phyloP scores from a whole-genome alignment of 352 stramenopile species.

The Globisporangium sylvaticum region DNA sequence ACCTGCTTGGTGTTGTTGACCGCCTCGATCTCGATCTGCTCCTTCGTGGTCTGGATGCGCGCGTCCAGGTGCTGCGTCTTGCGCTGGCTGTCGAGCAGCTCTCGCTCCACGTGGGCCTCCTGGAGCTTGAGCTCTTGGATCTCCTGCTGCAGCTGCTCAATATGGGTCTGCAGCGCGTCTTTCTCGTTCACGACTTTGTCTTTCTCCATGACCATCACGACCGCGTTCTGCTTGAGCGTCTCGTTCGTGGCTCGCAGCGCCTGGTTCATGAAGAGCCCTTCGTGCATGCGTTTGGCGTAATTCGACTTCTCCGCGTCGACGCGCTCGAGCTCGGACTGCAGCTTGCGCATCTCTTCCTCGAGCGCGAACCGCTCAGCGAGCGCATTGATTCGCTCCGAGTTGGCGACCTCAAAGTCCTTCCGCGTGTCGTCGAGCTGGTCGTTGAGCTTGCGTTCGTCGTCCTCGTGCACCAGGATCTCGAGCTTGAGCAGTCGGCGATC shows the following conservation, averaged over 20 bases:
- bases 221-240: constrained; percentile 52
- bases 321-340: constrained; percentile 45
- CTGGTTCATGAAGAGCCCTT: constrained; percentile 77
- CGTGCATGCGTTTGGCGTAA: constrained; percentile 65
- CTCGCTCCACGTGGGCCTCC: constrained; percentile 39
- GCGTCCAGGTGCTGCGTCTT: constrained; percentile 48
- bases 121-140: constrained; percentile 28
- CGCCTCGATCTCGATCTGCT: constrained; percentile 58
- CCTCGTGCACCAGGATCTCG: constrained; percentile 68
- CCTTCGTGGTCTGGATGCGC: constrained; percentile 56
- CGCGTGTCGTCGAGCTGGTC: constrained; percentile 50
- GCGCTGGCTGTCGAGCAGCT: constrained; percentile 44
- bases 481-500: constrained; percentile 44
- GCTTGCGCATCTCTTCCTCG: constrained; percentile 61
- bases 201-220: constrained; percentile 59
- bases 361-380: constrained; percentile 52
- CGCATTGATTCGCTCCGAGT: constrained; percentile 61
- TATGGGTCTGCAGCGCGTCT: constrained; percentile 27
- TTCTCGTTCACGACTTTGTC: constrained; percentile 45
- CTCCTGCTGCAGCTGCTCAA: constrained; percentile 28
- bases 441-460: constrained; percentile 59
- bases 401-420: constrained; percentile 62
- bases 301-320: constrained; percentile 54
- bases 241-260: constrained; percentile 57
- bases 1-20: constrained; percentile 32